phyloP scores from a whole-genome alignment of 2,329 filamentous ascomycete genomes.

The Aureobasidium uvarum region DNA sequence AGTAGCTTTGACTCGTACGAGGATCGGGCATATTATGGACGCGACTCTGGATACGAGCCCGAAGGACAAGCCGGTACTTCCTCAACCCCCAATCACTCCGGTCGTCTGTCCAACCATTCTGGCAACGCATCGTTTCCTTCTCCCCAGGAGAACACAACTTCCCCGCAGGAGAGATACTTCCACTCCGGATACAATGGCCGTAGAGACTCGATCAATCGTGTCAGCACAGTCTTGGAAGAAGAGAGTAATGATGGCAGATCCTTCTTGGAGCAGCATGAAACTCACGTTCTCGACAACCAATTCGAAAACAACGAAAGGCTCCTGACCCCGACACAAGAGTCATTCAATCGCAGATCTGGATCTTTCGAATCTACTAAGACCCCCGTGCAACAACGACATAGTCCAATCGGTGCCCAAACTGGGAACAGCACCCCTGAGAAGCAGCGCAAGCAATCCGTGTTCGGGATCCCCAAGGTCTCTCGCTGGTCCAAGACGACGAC shows the following conservation, averaged over 20 bases:
- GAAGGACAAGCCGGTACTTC: conserved; percentile 76
- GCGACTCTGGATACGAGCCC: conserved; percentile 75
- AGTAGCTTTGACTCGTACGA: conserved; percentile 66
- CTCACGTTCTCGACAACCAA: conserved; percentile 51
- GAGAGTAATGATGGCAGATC: conserved; percentile 62
- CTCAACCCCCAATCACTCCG: conserved; percentile 71
- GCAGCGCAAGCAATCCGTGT: conserved; percentile 78
- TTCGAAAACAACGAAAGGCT: conserved; percentile 60
- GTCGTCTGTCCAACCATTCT: conserved; percentile 52
- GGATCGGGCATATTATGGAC: conserved; percentile 67
- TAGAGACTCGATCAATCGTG: conserved; percentile 68
- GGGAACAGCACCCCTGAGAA: conserved; percentile 62
- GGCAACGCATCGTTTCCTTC: conserved; percentile 28
- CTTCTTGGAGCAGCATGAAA: conserved; percentile 51
- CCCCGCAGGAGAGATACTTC: conserved; percentile 39
- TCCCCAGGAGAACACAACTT: conserved; percentile 26
- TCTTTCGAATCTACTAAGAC: conserved; percentile 42
- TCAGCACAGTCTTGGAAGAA: conserved; percentile 84
- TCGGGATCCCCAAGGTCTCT: conserved; percentile 78
- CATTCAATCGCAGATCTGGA: conserved; percentile 36
- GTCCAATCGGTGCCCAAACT: conserved; percentile 25
- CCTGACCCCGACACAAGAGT: conserved; percentile 60
- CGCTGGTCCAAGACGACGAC: conserved; percentile 97
- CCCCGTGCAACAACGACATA: conserved; percentile 53
- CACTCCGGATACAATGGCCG: conserved; percentile 54